Percentiles rank a stretch among this genome's conserved stretches.
These are phyloP conservation scores for Neurospora hispaniola DNA, from an alignment of 495 filamentous ascomycete species.

Conservation along the genomic window DNA sequence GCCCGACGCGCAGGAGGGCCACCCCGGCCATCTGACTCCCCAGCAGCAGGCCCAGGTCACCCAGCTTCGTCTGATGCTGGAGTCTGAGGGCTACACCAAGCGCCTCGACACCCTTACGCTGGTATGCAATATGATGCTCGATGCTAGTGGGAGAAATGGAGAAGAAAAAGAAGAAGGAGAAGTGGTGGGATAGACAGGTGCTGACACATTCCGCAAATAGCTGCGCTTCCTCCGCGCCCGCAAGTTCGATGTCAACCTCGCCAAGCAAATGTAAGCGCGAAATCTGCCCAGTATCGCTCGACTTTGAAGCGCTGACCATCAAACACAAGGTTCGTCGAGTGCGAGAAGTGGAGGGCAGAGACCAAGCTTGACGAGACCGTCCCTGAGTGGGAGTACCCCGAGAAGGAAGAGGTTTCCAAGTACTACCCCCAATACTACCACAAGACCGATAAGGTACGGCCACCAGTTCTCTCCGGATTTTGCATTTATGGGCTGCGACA, in stretches of 20 bases:
- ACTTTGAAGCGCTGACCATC: constrained; percentile 9
- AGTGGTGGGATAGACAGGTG: background rate
- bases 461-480: background rate
- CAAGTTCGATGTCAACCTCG: constrained; percentile 78
- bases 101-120: constrained; percentile 84
- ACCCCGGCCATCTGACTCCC: constrained; percentile 78
- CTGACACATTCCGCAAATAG: constrained; percentile 27
- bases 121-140: constrained; percentile 33
- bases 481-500: background rate
- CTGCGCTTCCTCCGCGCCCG: constrained; percentile 85
- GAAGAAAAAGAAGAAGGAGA: background rate
- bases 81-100: constrained; percentile 72
- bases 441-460: constrained; percentile 86
- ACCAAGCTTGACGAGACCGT: constrained; percentile 72
- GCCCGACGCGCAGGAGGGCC: constrained; percentile 57
- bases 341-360: constrained; percentile 83
- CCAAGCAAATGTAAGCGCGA: constrained; percentile 71
- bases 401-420: constrained; percentile 79
- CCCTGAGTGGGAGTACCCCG: constrained; percentile 71
- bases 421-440: constrained; percentile 99
- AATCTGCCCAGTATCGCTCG: background rate
- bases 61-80: constrained; percentile 74
- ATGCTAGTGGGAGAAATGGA: background rate
- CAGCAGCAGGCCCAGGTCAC: constrained; percentile 84
- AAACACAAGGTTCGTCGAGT: constrained; percentile 67